Conservation (phyloP, 257 asterid genomes). For the Marsdenia floribunda region DNA sequence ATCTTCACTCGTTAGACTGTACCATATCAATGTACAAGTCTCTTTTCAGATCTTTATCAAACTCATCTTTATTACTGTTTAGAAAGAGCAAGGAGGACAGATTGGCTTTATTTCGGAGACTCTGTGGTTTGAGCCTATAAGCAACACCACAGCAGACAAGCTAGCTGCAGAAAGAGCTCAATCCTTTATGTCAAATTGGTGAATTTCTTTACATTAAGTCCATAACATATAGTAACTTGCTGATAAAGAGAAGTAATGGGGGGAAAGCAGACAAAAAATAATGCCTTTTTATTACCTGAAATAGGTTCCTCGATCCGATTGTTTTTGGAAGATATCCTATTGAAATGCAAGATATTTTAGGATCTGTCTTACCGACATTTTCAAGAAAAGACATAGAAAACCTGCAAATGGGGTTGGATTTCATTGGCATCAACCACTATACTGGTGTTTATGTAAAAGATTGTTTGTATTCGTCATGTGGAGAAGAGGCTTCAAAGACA, state of each 20-base stretch:
- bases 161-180: slow-evolving; percentile 55
- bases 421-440: slow-evolving; percentile 16
- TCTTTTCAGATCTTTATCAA: neutral
- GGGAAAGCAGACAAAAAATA: neutral
- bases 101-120: slow-evolving; percentile 41
- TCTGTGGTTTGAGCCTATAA: slow-evolving; percentile 44
- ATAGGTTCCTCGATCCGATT: slow-evolving; percentile 51
- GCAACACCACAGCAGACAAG: slow-evolving; percentile 44
- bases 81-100: slow-evolving; percentile 41
- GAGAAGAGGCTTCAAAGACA: slow-evolving; percentile 16
- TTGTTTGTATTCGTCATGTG: slow-evolving; percentile 39
- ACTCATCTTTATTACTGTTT: neutral
- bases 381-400: slow-evolving; percentile 25
- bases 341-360: slow-evolving; percentile 37
- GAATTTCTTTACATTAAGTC: neutral
- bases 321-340: slow-evolving; percentile 42
- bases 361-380: slow-evolving; percentile 35
- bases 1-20: neutral
- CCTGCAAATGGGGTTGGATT: slow-evolving; percentile 31
- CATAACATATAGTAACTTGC: neutral
- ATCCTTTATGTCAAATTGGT: slow-evolving; percentile 47
- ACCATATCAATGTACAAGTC: neutral
- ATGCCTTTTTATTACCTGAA: neutral
- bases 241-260: neutral
- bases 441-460: slow-evolving; percentile 41